These are phyloP conservation scores for Pelargonium myrrhifolium DNA, from an alignment of 441 rosid species.

Conservation along the genomic window DNA sequence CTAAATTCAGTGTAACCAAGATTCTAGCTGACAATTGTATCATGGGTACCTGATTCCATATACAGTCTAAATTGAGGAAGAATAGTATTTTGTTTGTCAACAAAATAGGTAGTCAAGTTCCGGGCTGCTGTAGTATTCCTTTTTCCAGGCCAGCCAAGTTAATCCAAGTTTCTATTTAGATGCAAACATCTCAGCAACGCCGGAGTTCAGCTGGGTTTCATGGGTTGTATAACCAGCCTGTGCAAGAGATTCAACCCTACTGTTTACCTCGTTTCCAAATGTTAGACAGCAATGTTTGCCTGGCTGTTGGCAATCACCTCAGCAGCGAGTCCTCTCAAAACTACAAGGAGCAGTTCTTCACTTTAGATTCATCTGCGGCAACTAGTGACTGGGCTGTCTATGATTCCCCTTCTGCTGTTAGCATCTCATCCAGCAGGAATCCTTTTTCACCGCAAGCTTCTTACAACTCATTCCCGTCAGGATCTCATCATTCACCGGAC, in stretches of 20 bases:
- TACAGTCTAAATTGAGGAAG: neutral
- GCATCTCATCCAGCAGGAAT: conserved; percentile 38
- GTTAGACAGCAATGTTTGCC: conserved; percentile 28
- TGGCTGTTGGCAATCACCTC: conserved; percentile 37
- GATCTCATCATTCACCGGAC: conserved; percentile 41
- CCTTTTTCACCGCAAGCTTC: conserved; percentile 57
- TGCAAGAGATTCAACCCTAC: conserved; percentile 27
- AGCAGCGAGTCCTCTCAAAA: conserved; percentile 34
- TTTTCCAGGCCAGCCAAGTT: neutral
- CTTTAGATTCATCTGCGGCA: conserved; percentile 52
- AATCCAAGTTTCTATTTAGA: conserved; percentile 20
- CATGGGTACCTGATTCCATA: neutral
- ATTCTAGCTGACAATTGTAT: too few species aligned
- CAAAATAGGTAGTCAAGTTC: neutral
- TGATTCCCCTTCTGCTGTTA: conserved; percentile 43
- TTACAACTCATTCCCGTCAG: conserved; percentile 41
- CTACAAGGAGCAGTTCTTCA: conserved; percentile 39
- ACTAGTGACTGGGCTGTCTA: conserved; percentile 23
- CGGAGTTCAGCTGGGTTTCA: conserved; percentile 31
- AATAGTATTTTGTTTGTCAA: neutral
- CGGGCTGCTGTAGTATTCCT: neutral
- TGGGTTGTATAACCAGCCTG: conserved; percentile 34
- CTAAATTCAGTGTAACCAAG: too few species aligned
- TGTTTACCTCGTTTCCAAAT: conserved; percentile 31
- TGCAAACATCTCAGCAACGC: conserved; percentile 45